phyloP scores from a whole-genome alignment of 768 basidiomycete genomes.

The Rhodotorula taiwanensis region DNA sequence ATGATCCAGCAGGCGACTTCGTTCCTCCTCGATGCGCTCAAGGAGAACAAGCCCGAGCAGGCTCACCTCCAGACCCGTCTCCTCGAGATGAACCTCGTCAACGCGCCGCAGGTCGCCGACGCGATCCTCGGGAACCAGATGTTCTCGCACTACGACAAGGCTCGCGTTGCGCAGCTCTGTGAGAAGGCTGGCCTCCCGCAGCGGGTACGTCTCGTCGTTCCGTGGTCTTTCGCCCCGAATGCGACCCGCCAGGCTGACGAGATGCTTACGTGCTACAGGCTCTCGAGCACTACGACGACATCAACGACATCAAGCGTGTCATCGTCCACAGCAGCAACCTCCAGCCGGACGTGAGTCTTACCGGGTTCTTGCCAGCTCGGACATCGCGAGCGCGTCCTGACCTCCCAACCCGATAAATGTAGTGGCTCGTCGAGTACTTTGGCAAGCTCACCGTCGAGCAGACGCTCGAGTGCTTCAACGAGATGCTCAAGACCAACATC shows the following conservation, averaged over 20 bases:
- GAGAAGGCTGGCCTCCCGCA: constrained; percentile 96
- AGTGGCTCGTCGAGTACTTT: constrained; percentile 98
- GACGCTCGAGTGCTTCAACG: constrained; percentile 89
- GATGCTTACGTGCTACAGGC: constrained; percentile 53
- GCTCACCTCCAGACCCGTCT: constrained; percentile 91
- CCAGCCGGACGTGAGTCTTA: constrained; percentile 62
- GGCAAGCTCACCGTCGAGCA: constrained; percentile 94
- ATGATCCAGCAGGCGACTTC: constrained; percentile 99
- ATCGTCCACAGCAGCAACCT: constrained; percentile 84
- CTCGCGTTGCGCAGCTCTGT: constrained; percentile 92
- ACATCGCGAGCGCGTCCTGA: constrained; percentile 3
- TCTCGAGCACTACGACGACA: constrained; percentile 93
- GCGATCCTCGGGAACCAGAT: constrained; percentile 98
- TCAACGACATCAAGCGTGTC: constrained; percentile 97
- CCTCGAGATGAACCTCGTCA: constrained; percentile 93
- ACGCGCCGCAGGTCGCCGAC: constrained; percentile 97
- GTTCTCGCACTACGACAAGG: constrained; percentile 93
- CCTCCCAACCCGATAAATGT: no score
- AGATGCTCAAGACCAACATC: constrained; percentile 95
- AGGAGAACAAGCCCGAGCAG: constrained; percentile 97
- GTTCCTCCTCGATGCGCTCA: constrained; percentile 92
- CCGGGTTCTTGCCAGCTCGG: not conserved
- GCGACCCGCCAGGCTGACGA: constrained; percentile 49
- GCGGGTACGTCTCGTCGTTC: constrained; percentile 44
- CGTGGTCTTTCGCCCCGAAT: not conserved